A percentile compares a stretch with the other conserved stretches of the same genome.
Evolutionary conservation across 768 basidiomycete species (phyloP).

Genomic region (Jaapia argillacea): DNA sequence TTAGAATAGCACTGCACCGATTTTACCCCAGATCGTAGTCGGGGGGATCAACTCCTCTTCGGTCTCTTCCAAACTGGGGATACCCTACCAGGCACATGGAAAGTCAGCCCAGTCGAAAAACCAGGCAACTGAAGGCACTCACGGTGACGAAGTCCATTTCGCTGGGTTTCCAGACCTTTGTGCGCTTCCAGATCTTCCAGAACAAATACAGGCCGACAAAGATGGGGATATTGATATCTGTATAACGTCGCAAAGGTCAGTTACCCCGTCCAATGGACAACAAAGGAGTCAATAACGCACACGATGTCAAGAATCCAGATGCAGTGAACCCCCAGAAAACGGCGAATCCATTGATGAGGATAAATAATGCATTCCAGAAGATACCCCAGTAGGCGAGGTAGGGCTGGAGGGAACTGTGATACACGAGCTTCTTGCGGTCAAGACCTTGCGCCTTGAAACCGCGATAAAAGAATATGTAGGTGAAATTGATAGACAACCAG

Average conservation of each 20-base stretch:
- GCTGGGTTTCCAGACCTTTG: conserved; percentile 37
- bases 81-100: too few species aligned
- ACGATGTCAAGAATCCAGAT: conserved; percentile 38
- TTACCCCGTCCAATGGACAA: background rate
- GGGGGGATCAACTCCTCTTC: conserved; percentile 43
- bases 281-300: conserved; percentile 18
- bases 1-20: conserved; percentile 44
- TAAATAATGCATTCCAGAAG: conserved; percentile 53
- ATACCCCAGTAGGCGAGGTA: conserved; percentile 64
- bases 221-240: conserved; percentile 36
- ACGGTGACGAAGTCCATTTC: conserved; percentile 72
- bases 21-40: conserved; percentile 36
- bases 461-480: conserved; percentile 61
- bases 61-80: conserved; percentile 63
- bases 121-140: conserved; percentile 14
- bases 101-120: too few species aligned
- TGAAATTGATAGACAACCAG: conserved; percentile 61
- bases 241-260: conserved; percentile 2
- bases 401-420: conserved; percentile 52
- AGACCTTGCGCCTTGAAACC: conserved; percentile 59
- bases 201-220: conserved; percentile 34
- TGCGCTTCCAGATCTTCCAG: conserved; percentile 32
- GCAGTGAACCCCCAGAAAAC: conserved; percentile 59
- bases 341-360: conserved; percentile 41
- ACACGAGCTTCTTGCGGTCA: conserved; percentile 50